phyloP scores from a whole-genome alignment of 2,329 filamentous ascomycete species.

The Colletotrichum sp. region DNA sequence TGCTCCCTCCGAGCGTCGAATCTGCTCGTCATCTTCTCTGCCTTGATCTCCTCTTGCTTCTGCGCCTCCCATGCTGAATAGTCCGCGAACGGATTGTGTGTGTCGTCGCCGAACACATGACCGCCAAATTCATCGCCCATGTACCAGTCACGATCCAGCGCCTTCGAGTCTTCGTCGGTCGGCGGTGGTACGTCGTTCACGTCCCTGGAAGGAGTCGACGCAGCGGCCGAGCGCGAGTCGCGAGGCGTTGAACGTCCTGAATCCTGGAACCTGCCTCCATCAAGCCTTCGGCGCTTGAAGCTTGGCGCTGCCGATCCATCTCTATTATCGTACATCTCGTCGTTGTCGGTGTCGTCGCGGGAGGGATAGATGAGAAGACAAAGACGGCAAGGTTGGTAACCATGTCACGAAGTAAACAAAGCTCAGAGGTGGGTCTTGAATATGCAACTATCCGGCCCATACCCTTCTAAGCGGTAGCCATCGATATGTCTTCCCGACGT shows the following conservation, averaged over 20 bases:
- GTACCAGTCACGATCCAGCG: conserved; percentile 92
- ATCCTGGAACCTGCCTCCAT: conserved; percentile 41
- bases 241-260: conserved; percentile 45
- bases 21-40: conserved; percentile 80
- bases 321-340: conserved; percentile 33
- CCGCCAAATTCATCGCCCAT: conserved; percentile 81
- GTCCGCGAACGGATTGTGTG: conserved; percentile 89
- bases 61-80: conserved; percentile 74
- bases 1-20: conserved; percentile 75
- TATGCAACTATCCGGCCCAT: neutral
- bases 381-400: neutral
- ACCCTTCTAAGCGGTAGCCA: neutral
- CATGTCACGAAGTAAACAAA: neutral
- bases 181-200: conserved; percentile 56
- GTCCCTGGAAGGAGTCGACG: conserved; percentile 44
- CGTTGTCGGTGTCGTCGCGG: neutral
- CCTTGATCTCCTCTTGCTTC: conserved; percentile 75
- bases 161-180: conserved; percentile 72
- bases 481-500: neutral
- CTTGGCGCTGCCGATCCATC: conserved; percentile 40
- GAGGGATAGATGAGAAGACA: neutral
- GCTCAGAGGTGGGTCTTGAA: neutral
- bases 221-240: conserved; percentile 38
- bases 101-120: conserved; percentile 86
- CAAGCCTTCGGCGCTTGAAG: conserved; percentile 71